Percentiles rank a stretch among this genome's conserved stretches.
Evolutionary conservation across 2,329 filamentous ascomycete genomes (phyloP).

Genomic region (Aphanocladium album): DNA sequence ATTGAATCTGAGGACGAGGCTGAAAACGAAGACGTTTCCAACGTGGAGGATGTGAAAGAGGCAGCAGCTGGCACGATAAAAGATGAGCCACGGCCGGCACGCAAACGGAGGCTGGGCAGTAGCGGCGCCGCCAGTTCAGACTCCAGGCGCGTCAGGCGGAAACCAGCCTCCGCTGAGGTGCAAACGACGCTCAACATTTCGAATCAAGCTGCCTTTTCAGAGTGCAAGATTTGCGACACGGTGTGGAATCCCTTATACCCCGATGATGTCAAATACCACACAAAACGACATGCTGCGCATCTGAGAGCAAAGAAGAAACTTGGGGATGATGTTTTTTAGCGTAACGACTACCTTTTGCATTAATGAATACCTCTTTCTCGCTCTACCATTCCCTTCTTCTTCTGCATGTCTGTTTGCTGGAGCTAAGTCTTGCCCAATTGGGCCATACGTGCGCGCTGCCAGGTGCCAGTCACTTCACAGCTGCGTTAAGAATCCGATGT

Average conservation of each 20-base stretch:
- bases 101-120: background rate
- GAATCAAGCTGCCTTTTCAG: constrained; percentile 35
- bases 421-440: background rate
- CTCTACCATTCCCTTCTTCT: background rate
- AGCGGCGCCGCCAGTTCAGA: background rate
- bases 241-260: constrained; percentile 41
- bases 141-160: constrained; percentile 13
- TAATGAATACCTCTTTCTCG: background rate
- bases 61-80: background rate
- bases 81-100: background rate
- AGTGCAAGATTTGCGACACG: constrained; percentile 38
- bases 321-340: constrained; percentile 12
- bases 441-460: too few relatives aligned
- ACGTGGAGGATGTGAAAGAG: background rate
- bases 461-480: background rate
- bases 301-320: constrained; percentile 21
- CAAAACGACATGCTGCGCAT: constrained; percentile 33
- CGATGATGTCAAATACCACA: constrained; percentile 39
- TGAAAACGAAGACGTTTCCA: background rate
- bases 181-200: constrained; percentile 43
- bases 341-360: background rate
- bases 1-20: constrained; percentile 8
- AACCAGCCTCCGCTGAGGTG: constrained; percentile 20
- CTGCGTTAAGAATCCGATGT: background rate
- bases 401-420: background rate